A percentile compares a stretch with the other conserved stretches of the same genome.
These are phyloP conservation scores for Pichia deserticola DNA, from an alignment of 805 yeast genomes.

Conservation along the genomic window DNA sequence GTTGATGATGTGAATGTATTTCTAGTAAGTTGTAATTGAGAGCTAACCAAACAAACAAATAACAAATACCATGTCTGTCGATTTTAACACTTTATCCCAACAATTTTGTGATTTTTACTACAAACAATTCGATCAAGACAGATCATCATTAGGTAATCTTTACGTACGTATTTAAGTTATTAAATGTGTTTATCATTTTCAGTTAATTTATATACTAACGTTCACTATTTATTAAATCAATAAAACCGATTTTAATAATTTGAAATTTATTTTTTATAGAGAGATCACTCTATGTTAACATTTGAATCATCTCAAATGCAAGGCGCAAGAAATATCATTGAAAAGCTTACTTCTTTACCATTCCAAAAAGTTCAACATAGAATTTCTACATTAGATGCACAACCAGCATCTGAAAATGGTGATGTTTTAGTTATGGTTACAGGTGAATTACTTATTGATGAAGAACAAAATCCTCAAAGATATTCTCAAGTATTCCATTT, in stretches of 20 bases:
- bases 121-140: conserved; percentile 89
- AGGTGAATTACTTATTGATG: conserved; percentile 88
- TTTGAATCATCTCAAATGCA: conserved; percentile 92
- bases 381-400: conserved; percentile 93
- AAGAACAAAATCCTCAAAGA: conserved; percentile 91
- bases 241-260: too few species aligned
- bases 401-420: conserved; percentile 89
- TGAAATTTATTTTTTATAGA: conserved; percentile 27
- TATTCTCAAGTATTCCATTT: conserved; percentile 97
- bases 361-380: conserved; percentile 91
- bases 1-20: too few species aligned
- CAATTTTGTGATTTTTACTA: conserved; percentile 94
- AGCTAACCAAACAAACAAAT: too few species aligned
- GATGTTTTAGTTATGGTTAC: conserved; percentile 97
- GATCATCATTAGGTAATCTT: conserved; percentile 84
- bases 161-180: conserved; percentile 41
- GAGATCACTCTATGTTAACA: conserved; percentile 96
- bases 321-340: conserved; percentile 90
- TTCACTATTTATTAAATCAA: too few species aligned
- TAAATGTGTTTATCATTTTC: too few species aligned
- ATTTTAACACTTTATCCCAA: conserved; percentile 33
- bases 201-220: too few species aligned
- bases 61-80: conserved; percentile 24
- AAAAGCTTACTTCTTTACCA: conserved; percentile 82
- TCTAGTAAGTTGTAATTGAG: too few species aligned